Conservation (phyloP, 108 stramenopile genomes). For the Cyclostephanos tholiformis region DNA sequence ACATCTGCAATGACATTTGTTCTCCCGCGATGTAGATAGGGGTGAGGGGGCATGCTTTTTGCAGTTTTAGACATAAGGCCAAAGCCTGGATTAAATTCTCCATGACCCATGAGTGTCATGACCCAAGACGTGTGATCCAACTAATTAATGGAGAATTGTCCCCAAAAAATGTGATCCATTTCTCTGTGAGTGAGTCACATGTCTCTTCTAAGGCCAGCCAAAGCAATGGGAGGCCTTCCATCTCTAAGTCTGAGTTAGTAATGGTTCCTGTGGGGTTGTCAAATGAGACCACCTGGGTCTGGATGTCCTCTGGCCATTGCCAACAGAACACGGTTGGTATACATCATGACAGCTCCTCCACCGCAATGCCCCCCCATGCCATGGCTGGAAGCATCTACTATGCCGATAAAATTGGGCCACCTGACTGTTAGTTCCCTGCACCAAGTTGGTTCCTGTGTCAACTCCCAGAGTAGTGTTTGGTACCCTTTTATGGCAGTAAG, state of each 20-base stretch:
- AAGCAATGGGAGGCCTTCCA: constrained; percentile 14
- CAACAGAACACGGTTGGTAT: too few relatives aligned
- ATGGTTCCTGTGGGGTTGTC: not conserved
- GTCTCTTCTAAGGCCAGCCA: constrained; percentile 7
- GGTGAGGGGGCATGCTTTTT: not conserved
- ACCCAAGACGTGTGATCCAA: not conserved
- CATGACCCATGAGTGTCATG: not conserved
- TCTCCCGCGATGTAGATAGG: not conserved
- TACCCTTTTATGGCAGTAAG: not conserved
- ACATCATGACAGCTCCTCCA: too few relatives aligned
- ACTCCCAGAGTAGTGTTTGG: not conserved
- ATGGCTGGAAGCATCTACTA: not conserved
- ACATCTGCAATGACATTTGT: not conserved
- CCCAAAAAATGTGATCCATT: not conserved
- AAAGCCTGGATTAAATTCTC: not conserved
- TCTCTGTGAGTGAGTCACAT: not conserved
- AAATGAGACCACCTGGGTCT: not conserved
- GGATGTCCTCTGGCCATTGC: not conserved
- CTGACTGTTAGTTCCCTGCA: not conserved
- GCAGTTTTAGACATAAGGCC: not conserved
- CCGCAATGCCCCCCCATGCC: too few relatives aligned
- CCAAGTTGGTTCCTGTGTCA: not conserved
- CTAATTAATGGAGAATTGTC: not conserved
- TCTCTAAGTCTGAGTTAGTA: constrained; percentile 20
- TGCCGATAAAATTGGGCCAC: not conserved